A percentile compares a stretch with the other conserved stretches of the same genome.
Evolutionary conservation across 495 filamentous ascomycete species (phyloP).

Genomic region (Talaromyces adpressus): DNA sequence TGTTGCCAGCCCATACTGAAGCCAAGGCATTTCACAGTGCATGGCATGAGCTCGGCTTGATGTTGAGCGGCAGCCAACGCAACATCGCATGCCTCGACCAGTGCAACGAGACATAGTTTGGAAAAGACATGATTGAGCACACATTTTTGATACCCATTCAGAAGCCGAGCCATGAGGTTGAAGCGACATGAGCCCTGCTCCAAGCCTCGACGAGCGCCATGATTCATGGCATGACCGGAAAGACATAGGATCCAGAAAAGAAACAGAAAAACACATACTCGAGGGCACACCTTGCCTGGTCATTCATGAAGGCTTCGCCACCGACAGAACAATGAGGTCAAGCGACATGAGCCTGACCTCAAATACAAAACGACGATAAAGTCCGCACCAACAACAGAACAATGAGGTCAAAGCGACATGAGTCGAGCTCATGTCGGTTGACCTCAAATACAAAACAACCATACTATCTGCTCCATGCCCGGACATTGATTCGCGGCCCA

Average conservation of each 20-base stretch:
- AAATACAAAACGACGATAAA: neutral
- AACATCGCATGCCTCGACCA: neutral
- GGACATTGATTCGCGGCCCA: no score
- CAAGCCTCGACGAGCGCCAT: neutral
- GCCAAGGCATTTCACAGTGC: neutral
- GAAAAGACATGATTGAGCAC: neutral
- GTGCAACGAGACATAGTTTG: neutral
- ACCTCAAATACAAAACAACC: neutral
- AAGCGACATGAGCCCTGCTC: neutral
- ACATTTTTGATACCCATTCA: no score
- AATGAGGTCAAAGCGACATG: neutral
- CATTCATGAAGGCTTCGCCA: neutral
- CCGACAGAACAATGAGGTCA: neutral
- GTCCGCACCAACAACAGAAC: no score
- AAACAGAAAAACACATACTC: neutral
- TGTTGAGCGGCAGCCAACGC: neutral
- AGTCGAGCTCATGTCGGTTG: no score
- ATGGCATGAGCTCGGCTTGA: neutral
- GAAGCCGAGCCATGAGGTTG: neutral
- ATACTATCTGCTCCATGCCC: no score
- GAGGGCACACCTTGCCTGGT: neutral
- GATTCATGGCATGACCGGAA: neutral
- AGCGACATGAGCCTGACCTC: no score
- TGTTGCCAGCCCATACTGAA: neutral
- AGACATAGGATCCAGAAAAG: neutral